phyloP scores from a whole-genome alignment of 2,329 filamentous ascomycete species.

The Penicillium digitatum region DNA sequence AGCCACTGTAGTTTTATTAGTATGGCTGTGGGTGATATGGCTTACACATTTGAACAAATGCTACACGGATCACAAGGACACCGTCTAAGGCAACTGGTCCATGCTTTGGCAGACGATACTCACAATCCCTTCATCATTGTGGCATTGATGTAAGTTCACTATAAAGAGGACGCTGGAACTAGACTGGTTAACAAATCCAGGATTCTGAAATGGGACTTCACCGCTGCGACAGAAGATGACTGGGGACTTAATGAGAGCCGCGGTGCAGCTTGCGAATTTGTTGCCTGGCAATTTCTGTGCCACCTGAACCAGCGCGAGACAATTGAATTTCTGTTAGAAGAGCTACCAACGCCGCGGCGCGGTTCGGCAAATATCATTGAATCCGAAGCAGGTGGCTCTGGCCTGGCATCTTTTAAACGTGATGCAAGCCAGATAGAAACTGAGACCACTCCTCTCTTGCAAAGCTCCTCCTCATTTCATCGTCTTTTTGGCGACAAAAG shows the following conservation, averaged over 20 bases:
- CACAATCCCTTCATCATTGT: conserved; percentile 45
- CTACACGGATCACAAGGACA: conserved; percentile 38
- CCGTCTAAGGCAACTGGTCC: conserved; percentile 38
- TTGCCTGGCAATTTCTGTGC: conserved; percentile 60
- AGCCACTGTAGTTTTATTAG: conserved; percentile 35
- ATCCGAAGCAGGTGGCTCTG: conserved; percentile 20
- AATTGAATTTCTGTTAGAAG: conserved; percentile 55
- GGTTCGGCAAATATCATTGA: conserved; percentile 19
- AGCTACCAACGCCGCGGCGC: conserved; percentile 39
- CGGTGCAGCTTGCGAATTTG: conserved; percentile 57
- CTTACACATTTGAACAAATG: conserved; percentile 46
- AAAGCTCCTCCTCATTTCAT: conserved; percentile 21
- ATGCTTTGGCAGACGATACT: conserved; percentile 39
- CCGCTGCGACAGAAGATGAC: conserved; percentile 50
- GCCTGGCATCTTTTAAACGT: conserved; percentile 10
- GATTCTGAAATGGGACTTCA: conserved; percentile 56
- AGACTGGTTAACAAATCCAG: conserved; percentile 29
- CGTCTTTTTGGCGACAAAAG: conserved; percentile 37
- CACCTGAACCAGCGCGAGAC: conserved; percentile 54
- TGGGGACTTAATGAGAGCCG: conserved; percentile 55
- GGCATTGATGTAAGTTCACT: conserved; percentile 49
- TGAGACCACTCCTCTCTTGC: conserved; percentile 33
- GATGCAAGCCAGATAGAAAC: conserved; percentile 11
- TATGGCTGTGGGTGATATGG: conserved; percentile 38
- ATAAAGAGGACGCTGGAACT: not conserved